Conservation (phyloP, 1,284 basidiomycete species). For the Tilletia caries region DNA sequence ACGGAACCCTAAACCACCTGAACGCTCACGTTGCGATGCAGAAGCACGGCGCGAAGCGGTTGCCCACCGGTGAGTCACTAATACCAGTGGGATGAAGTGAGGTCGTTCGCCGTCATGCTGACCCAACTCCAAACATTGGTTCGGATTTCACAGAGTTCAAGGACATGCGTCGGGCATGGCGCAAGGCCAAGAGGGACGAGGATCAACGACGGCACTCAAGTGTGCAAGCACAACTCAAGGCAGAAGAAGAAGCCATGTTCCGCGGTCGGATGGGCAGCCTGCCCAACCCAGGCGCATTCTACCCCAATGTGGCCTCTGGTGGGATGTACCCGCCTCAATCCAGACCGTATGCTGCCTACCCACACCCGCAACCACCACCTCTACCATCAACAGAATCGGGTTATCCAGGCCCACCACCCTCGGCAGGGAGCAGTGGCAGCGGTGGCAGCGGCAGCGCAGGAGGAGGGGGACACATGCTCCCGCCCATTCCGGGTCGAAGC, state of each 20-base stretch:
- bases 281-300: not conserved
- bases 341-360: not conserved
- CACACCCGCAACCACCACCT: not conserved
- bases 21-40: constrained; percentile 92
- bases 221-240: not conserved
- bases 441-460: not conserved
- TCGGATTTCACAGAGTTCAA: constrained; percentile 71
- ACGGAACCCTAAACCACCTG: constrained; percentile 83
- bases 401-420: not conserved
- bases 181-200: constrained; percentile 81
- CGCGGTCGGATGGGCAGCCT: constrained; percentile 7
- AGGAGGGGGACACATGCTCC: constrained; percentile 5
- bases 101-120: not conserved
- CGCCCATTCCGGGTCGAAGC: not conserved
- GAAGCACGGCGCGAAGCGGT: constrained; percentile 78
- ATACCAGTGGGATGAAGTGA: not conserved
- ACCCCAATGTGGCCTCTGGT: not conserved
- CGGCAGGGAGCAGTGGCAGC: not conserved
- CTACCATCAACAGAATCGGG: not conserved
- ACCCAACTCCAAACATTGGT: not conserved
- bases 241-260: not conserved
- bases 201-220: constrained; percentile 34
- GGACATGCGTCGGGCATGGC: constrained; percentile 91
- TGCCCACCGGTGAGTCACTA: constrained; percentile 67
- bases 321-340: constrained; percentile 2